Evolutionary conservation across 2,329 filamentous ascomycete genomes (phyloP).

Genomic region (Cladophialophora exuberans): DNA sequence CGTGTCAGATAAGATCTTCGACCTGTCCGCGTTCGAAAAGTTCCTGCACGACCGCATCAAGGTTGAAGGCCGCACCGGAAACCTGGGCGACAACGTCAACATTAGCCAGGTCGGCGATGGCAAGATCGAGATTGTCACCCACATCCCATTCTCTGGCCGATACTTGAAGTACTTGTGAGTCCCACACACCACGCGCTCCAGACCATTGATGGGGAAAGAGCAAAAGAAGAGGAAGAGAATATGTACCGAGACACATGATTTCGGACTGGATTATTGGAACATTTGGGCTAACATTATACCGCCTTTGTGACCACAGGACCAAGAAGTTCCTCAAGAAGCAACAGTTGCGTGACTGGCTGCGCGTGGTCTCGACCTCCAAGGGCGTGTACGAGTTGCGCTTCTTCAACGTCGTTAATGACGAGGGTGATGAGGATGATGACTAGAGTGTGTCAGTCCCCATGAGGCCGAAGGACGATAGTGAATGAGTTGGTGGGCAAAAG

Average conservation of each 20-base stretch:
- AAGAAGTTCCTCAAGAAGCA: slow-evolving; percentile 99
- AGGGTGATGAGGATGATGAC: slow-evolving; percentile 97
- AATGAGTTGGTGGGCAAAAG: neutral
- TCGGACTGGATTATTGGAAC: neutral
- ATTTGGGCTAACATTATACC: slow-evolving; percentile 1
- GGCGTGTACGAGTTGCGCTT: slow-evolving; percentile 99
- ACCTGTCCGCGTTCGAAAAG: slow-evolving; percentile 97
- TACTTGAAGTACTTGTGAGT: slow-evolving; percentile 99
- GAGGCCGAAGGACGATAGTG: too few relatives aligned
- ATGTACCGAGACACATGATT: neutral
- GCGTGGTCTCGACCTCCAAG: slow-evolving; percentile 96
- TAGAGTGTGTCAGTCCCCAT: slow-evolving; percentile 66
- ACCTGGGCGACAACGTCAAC: slow-evolving; percentile 90
- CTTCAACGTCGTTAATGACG: slow-evolving; percentile 99
- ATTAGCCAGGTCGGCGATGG: slow-evolving; percentile 92
- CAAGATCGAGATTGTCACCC: slow-evolving; percentile 96
- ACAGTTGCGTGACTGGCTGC: slow-evolving; percentile 99
- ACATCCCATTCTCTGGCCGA: slow-evolving; percentile 97
- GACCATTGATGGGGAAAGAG: neutral
- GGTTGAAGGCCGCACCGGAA: slow-evolving; percentile 96
- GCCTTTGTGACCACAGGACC: slow-evolving; percentile 62
- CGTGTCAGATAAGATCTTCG: slow-evolving; percentile 99
- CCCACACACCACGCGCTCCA: neutral
- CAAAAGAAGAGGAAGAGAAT: neutral
- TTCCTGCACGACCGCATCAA: slow-evolving; percentile 99